Evolutionary conservation across 495 filamentous ascomycete species (phyloP), one percentile per base, ranked within the genome.

Genomic region (Annulohypoxylon maeteangense): DNA sequence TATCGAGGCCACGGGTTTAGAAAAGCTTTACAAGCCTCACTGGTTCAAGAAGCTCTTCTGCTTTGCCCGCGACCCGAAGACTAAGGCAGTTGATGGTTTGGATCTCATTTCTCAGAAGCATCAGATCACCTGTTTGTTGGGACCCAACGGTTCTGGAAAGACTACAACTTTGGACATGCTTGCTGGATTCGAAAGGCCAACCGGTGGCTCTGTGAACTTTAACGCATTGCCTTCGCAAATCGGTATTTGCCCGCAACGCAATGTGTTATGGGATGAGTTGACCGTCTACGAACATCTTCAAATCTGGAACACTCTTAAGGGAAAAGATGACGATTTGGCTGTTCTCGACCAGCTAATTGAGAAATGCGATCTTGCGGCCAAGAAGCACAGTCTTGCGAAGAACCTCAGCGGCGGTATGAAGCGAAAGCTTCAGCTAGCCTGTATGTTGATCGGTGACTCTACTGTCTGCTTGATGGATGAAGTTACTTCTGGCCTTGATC

Each of bases 391-490:
- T 3, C 77, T 79, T 48, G 77, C 90, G 0, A 81, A 81, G 32
- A 89, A 87, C 14, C 77, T 93, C 4, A 92, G 90, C 31, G 91
- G 91, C 4, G 91, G 91, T 3, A 91, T 93, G 74, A 93, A 92
- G 74, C 81, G 91, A 25, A 93, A 93, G 72, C 78, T 92, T 10
- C 91, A 93, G 67, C 79, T 93, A 14, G 87, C 87, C 18, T 90
- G 91, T 81, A 92, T 92, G 90, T 87, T 93, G 36, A 90, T 90
- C n/a, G 91, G 91, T 14, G 91, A 90, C 22, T 89, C 86, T 34
- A 82, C 80, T 7, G 84, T 93, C 7, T 93, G 91, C 73, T 89
- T 90, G 75, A 87, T 93, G 25, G 91, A 93, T 72, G 91, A 93
- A 74, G 90, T 92, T 11, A 89, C 86, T 27, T 88, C 86, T 44